Base-by-base conservation (phyloP, 2,329 filamentous ascomycete species). In the Diaporthe citri region DNA sequence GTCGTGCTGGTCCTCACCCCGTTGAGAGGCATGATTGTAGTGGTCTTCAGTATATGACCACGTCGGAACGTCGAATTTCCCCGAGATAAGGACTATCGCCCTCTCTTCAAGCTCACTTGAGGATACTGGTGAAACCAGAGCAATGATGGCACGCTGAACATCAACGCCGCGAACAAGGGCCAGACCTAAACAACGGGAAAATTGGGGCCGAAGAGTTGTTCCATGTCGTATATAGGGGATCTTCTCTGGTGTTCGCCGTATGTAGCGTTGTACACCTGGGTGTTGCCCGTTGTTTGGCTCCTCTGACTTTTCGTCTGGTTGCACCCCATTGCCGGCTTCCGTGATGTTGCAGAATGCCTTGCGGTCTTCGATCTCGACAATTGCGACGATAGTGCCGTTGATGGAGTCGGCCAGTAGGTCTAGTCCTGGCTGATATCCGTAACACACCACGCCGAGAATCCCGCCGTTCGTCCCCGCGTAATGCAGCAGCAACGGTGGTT, bases 91-190 rank as follows among this genome's bases (percentile, higher is more conserved):
- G 4, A 94, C 88, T 22, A 94, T 84, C 22, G 87, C 84, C 43
- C 86, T 84, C 0, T 87, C 88, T 39, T 82, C 81, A 10, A 82
- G 79, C 56, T 80, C 84, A 25, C 87, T 80, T 0, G 81, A 70
- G 0, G 85, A 73, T 9, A 92, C 85, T 0, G 94, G 93, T 0
- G 92, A 93, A 2, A 95, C 80, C 1, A 96, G 79, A 75, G 95
- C 92, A 4, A 96, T 83, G 8, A 86, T 81, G 4, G 87, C 84
- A 0, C 83, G 86, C 31, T 83, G 80, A 0, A 84, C 79, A 79
- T 96, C 92, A 74, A 96, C 90, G 6, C 91, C 93, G 1, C 93
- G 89, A n/a, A 97, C 82, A 12, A 96, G 86, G 0, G 90, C 93
- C 2, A 94, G 85, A 2, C 93, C 93, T 5, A 95, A 82, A 20